Evolutionary conservation across 2,329 filamentous ascomycete species (phyloP).

Genomic region (Periconia sp.): DNA sequence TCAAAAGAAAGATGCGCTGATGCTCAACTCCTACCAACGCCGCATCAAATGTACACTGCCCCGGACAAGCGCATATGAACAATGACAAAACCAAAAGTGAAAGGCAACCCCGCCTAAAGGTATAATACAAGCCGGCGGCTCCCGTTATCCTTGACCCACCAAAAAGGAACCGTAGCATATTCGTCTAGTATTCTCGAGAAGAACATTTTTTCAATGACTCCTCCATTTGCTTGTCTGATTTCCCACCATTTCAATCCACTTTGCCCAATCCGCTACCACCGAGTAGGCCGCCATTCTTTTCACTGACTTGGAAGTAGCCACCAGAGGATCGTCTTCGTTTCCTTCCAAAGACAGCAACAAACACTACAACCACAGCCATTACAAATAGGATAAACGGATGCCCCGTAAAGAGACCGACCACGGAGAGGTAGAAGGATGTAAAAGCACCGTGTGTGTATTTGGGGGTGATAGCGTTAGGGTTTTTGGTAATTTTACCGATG

Average conservation of each 20-base stretch:
- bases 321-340: slow-evolving; percentile 46
- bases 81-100: neutral
- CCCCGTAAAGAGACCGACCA: slow-evolving; percentile 44
- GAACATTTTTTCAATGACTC: neutral
- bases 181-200: neutral
- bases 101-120: neutral
- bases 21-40: neutral
- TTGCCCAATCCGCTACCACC: slow-evolving; percentile 54
- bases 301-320: slow-evolving; percentile 65
- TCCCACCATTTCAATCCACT: slow-evolving; percentile 22
- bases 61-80: neutral
- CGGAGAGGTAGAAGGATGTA: slow-evolving; percentile 65
- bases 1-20: neutral
- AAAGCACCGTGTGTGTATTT: slow-evolving; percentile 77
- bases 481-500: slow-evolving; percentile 68
- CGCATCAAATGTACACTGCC: too few relatives aligned
- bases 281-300: slow-evolving; percentile 69
- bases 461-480: slow-evolving; percentile 69
- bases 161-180: neutral
- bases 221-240: too few relatives aligned
- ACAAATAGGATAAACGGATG: slow-evolving; percentile 54
- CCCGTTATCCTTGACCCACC: neutral
- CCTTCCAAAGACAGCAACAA: slow-evolving; percentile 48
- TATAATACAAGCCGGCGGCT: too few relatives aligned
- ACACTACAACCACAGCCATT: slow-evolving; percentile 59